Evolutionary conservation across 495 filamentous ascomycete genomes (phyloP).

Genomic region (Penicillium simplicissimum): DNA sequence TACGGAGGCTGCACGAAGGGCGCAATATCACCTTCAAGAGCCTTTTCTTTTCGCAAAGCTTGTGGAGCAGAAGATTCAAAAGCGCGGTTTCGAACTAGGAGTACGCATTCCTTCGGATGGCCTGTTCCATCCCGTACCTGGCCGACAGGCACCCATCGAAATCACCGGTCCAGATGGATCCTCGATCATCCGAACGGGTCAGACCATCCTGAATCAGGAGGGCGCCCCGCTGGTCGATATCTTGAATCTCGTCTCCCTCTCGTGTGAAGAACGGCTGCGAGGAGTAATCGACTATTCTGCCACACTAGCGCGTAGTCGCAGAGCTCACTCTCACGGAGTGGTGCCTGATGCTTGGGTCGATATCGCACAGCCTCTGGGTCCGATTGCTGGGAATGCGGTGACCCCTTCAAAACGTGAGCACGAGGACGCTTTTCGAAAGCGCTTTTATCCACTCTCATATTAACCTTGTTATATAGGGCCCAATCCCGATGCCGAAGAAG

Average conservation of each 20-base stretch:
- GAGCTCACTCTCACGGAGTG: slow-evolving; percentile 68
- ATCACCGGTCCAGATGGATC: slow-evolving; percentile 57
- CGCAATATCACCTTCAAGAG: slow-evolving; percentile 58
- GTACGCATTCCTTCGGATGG: slow-evolving; percentile 65
- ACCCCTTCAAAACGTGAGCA: slow-evolving; percentile 64
- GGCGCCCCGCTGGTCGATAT: slow-evolving; percentile 72
- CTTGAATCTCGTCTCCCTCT: slow-evolving; percentile 71
- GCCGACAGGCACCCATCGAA: slow-evolving; percentile 52
- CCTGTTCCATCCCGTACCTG: slow-evolving; percentile 55
- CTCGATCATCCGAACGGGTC: slow-evolving; percentile 56
- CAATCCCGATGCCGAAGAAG: slow-evolving; percentile 25
- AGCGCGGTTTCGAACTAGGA: slow-evolving; percentile 52
- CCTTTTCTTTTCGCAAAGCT: slow-evolving; percentile 59
- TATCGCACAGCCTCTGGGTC: slow-evolving; percentile 51
- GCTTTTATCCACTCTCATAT: slow-evolving; percentile 6
- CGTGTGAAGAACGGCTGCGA: slow-evolving; percentile 68
- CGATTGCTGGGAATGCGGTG: slow-evolving; percentile 39
- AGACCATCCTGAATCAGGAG: slow-evolving; percentile 62
- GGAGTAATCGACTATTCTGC: slow-evolving; percentile 70
- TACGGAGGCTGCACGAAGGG: slow-evolving; percentile 43
- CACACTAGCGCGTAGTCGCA: slow-evolving; percentile 61
- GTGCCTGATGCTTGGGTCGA: slow-evolving; percentile 71
- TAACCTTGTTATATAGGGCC: slow-evolving; percentile 34
- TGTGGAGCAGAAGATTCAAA: slow-evolving; percentile 48
- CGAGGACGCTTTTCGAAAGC: background rate